Base-by-base conservation (phyloP, 1,139 yeast genomes). In the Yamadazyma diddensiae region DNA sequence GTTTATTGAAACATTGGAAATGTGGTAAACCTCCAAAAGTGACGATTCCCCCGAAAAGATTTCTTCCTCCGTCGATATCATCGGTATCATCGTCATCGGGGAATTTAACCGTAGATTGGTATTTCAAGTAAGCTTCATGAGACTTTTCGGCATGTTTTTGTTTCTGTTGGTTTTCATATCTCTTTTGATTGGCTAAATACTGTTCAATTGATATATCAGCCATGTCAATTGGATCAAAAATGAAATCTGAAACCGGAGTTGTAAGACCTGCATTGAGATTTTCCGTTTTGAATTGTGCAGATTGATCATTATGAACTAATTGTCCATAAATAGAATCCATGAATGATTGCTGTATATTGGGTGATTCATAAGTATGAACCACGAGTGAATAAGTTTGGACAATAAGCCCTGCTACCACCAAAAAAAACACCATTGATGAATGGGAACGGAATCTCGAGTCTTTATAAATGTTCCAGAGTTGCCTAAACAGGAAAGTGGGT, bases 21-120 rank as follows among this genome's bases (percentile, higher is more conserved):
- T 54, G 55, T 1, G 66, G 65, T 15, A 68, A 51, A 32, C 65
- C 70, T 3, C 69, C 77, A 52, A 65, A 71, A 0, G 76, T 63
- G 5, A 69, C 56, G 22, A 70, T 66, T 1, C 77, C 77, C 0
- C 73, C 70, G 43, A 62, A 68, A 31, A 54, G 35, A 17, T 43
- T 51, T 4, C 43, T 41, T 15, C 41, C 49, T 14, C 45, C 36
- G 9, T 42, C 35, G 27, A 65, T 49, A 36, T 65, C 73, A 2
- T 54, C 44, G 2, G 65, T 59, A 27, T 65, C 67, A 35, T 66
- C 72, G 31, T 59, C 58, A 13, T 50, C 47, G 0, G 73, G 73
- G 6, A 61, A 51, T 1, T 46, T 46, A 27, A 62, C 34, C 26
- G 54, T 50, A 20, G 54, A 41, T 31, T 56, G 53, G 33, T 51